Percentiles rank a stretch among this genome's conserved stretches.
Conservation (phyloP, 306 rosid species). For the Morella rubra region DNA sequence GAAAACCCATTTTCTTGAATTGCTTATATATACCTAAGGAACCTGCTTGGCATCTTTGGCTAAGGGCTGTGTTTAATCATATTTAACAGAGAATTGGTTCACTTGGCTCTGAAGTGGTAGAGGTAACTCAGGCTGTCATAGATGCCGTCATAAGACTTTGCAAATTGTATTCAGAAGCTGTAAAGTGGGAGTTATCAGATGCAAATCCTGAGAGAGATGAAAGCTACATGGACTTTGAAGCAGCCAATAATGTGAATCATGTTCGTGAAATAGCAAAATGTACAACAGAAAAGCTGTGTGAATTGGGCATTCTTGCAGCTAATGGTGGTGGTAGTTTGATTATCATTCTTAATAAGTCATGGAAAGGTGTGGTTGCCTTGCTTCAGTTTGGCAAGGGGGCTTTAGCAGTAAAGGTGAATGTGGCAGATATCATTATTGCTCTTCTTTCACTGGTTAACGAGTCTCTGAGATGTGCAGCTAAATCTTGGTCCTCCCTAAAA, state of each 20-base stretch:
- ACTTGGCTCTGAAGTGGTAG: conserved; percentile 57
- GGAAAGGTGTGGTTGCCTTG: conserved; percentile 92
- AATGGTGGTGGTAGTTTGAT: conserved; percentile 80
- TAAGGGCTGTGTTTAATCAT: conserved; percentile 14
- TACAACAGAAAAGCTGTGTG: conserved; percentile 60
- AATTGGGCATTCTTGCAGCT: conserved; percentile 81
- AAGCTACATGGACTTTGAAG: conserved; percentile 31
- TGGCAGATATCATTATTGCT: conserved; percentile 49
- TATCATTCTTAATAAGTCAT: conserved; percentile 69
- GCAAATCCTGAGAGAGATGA: conserved; percentile 36
- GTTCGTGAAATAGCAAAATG: conserved; percentile 52
- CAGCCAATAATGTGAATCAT: conserved; percentile 38
- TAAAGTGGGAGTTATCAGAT: conserved; percentile 42
- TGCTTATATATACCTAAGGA: conserved; percentile 18
- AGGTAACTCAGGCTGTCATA: conserved; percentile 49
- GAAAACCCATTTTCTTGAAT: neutral
- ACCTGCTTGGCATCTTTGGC: conserved; percentile 5
- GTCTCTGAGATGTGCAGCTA: conserved; percentile 67
- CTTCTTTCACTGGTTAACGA: conserved; percentile 62
- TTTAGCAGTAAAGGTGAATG: conserved; percentile 44
- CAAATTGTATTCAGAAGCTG: conserved; percentile 46
- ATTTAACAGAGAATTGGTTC: conserved; percentile 56
- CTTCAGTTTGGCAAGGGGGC: conserved; percentile 69
- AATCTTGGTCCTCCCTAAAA: conserved; percentile 56
- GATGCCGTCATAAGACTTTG: conserved; percentile 66